Base-by-base conservation (phyloP, 2,329 filamentous ascomycete genomes). In the Rugonectria rugulosa region DNA sequence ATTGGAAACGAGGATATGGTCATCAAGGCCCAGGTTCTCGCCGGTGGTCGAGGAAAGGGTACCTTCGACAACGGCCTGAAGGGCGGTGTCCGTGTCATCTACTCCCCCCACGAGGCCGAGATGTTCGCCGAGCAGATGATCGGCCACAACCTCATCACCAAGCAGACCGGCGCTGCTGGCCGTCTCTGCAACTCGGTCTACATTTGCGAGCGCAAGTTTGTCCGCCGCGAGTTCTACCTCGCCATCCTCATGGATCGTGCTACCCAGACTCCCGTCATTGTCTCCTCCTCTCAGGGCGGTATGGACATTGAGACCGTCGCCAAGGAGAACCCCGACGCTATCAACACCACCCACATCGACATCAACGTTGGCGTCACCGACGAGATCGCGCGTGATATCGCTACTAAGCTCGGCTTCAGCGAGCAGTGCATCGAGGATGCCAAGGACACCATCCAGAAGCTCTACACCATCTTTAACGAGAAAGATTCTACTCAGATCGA, bases 71-170 rank as follows among this genome's bases (percentile, higher is more conserved):
- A 97, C 79, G 95, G 95, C 70, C 88, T 99, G 75, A 99, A 99
- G 85, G 95, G 95, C 72, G 95, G 95, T 82, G 95, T 99, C 69
- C 88, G 95, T 70, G 93, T 99, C 72, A 96, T 99, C 80, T 99
- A 98, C 87, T 98, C 94, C 82, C 91, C 95, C 57, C 93, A 92
- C 70, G 87, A 89, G 84, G 95, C 95, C 73, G 90, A 92, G 84
- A 97, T 98, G 88, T 97, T 99, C 75, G 94, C 95, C 68, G 86
- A 94, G 69, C 93, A 99, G 83, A 99, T 99, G 95, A 98, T 99
- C 79, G 95, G 95, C 74, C 94, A 99, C 83, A 97, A 97, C 81
- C 92, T 99, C 79, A 87, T 99, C 80, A 99, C 95, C 78, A 99
- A 99, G 88, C 95, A 99, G 84, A 99, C 95, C 56, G 95, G 95